Evolutionary conservation across 2,329 filamentous ascomycete genomes (phyloP).

Genomic region (Colletotrichum sp.): DNA sequence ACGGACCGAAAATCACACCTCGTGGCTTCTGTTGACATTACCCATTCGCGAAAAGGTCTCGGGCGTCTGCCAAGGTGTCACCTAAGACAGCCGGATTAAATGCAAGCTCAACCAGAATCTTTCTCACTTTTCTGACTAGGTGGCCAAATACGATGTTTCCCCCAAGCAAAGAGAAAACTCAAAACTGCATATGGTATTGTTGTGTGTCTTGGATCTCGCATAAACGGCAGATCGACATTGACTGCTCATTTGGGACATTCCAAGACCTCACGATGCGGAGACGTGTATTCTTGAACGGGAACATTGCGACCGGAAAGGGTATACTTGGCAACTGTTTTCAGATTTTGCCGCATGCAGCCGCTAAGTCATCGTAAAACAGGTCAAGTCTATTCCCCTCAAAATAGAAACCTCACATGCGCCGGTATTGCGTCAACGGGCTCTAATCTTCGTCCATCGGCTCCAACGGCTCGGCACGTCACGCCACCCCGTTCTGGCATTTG

Average conservation of each 20-base stretch:
- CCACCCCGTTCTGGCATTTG: background rate
- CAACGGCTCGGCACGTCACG: background rate
- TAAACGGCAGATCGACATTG: background rate
- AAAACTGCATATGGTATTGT: background rate
- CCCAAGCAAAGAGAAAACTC: background rate
- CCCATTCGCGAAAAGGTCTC: background rate
- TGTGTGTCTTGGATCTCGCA: background rate
- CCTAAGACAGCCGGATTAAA: background rate
- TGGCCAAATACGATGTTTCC: background rate
- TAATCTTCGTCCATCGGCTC: background rate
- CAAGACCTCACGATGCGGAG: background rate
- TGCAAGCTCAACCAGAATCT: background rate
- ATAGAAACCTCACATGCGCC: background rate
- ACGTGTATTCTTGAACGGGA: background rate
- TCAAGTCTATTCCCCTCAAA: background rate
- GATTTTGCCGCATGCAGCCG: background rate
- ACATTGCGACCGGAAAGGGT: background rate
- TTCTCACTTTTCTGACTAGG: background rate
- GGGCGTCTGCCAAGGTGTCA: background rate
- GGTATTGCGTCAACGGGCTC: background rate
- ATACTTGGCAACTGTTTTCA: background rate
- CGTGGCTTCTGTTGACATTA: background rate
- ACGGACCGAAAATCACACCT: background rate
- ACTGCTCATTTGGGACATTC: background rate
- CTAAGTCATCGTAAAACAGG: background rate